Base-by-base conservation (phyloP, 2,329 filamentous ascomycete genomes). In the Cytospora piceicola region DNA sequence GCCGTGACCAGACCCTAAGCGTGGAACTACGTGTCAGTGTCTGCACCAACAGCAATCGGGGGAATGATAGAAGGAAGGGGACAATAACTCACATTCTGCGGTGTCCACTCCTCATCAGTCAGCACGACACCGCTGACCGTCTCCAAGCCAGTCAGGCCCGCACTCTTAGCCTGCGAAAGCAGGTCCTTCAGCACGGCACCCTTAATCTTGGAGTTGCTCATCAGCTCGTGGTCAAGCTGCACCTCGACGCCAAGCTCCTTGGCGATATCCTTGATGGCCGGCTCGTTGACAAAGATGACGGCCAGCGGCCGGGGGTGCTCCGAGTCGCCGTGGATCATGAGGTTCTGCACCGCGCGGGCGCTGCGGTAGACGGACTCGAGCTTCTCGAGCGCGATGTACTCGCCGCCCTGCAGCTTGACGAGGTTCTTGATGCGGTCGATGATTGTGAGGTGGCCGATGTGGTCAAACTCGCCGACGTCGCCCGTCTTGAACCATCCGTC, bases 351-450 rank as follows among this genome's bases (percentile, higher is more conserved):
- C 12, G 90, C 86, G n/a, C 87, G 84, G 12, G 86, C 87, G 55
- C 92, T 89, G 68, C 94, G 90, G 81, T 97, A 98, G 63, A 96
- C 84, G 3, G 94, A 91, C 80, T 98, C 94, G 67, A 98, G 88
- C 82, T 94, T 97, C 82, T 98, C 94, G 4, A 99, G 86, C 27
- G 94, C 95, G 76, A 98, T 96, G 79, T 98, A 98, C 83, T 98
- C 94, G 71, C 94, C 94, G 67, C 94, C 93, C 70, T 92, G 86
- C 69, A 95, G 94, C 88, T 98, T 98, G 78, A 98, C 92, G 64
- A 98, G 83, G 80, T 98, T 98, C 89, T 98, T 98, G 87, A 97
- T 94, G 72, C 94, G 92, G 78, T 98, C 94, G 74, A 98, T 94
- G 76, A 98, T 90, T 72, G 84, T 87, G 70, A 98, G 79, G 76